These are phyloP conservation scores for Durusdinium trenchii DNA, from an alignment of 73 alveolate species.

Conservation along the genomic window DNA sequence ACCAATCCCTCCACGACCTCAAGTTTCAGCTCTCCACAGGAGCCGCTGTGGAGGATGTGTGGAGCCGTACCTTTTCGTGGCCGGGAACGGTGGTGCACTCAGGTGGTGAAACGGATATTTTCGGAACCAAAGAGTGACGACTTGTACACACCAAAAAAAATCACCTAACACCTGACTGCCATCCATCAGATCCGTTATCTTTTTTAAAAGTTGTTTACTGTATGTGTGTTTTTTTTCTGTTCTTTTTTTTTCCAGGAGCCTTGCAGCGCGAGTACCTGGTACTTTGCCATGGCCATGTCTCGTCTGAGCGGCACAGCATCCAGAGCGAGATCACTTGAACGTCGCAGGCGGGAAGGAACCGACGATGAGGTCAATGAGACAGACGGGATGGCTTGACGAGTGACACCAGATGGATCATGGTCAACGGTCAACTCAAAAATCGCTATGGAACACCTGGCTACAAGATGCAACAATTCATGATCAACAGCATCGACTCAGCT, in stretches of 20 bases:
- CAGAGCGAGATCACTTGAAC: constrained; percentile 18
- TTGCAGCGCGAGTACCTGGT: constrained; percentile 29
- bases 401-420: too few relatives aligned
- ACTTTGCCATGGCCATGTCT: constrained; percentile 11
- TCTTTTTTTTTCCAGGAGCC: neutral
- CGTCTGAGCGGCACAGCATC: neutral
- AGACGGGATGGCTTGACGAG: too few relatives aligned
- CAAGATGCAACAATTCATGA: too few relatives aligned
- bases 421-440: too few relatives aligned
- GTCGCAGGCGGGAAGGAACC: neutral
- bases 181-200: neutral
- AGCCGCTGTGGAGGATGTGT: neutral
- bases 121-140: neutral
- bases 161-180: neutral
- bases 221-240: neutral
- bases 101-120: neutral
- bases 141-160: neutral
- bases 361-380: neutral
- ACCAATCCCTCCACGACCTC: neutral
- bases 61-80: too few relatives aligned
- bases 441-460: too few relatives aligned
- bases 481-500: too few relatives aligned
- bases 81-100: too few relatives aligned
- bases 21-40: constrained; percentile 46
- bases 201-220: too few relatives aligned